A percentile compares a stretch with the other conserved stretches of the same genome.
Evolutionary conservation across 768 basidiomycete genomes (phyloP).

Genomic region (Boletus subcaerulescens): DNA sequence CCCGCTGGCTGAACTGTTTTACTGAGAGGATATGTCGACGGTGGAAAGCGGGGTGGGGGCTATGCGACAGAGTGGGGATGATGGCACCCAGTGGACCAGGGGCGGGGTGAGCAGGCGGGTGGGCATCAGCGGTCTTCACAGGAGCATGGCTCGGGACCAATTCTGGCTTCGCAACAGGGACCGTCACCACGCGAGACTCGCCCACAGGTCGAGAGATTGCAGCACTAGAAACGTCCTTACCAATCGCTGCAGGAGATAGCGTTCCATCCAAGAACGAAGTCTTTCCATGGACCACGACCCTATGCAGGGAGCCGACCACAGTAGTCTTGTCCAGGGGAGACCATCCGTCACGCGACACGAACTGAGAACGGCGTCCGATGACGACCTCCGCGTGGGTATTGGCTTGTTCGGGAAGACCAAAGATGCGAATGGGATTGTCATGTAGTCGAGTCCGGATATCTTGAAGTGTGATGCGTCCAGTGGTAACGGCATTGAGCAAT

Average conservation of each 20-base stretch:
- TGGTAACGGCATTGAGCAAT: conserved; percentile 78
- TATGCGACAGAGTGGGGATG: conserved; percentile 21
- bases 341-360: conserved; percentile 60
- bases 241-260: conserved; percentile 54
- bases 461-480: conserved; percentile 75
- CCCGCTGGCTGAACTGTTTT: conserved; percentile 86
- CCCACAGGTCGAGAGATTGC: conserved; percentile 42
- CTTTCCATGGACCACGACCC: conserved; percentile 87
- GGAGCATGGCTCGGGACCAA: conserved; percentile 30
- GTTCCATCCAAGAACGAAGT: conserved; percentile 88
- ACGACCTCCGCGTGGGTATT: conserved; percentile 93
- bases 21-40: conserved; percentile 92
- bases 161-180: conserved; percentile 25
- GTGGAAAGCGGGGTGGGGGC: conserved; percentile 83
- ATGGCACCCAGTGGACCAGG: conserved; percentile 10
- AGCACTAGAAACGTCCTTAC: conserved; percentile 71
- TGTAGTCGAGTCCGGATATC: conserved; percentile 81
- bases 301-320: conserved; percentile 76
- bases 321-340: conserved; percentile 70
- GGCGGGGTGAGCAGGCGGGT: conserved; percentile 11
- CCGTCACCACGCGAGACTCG: conserved; percentile 26
- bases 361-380: conserved; percentile 67
- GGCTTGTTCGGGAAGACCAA: conserved; percentile 81
- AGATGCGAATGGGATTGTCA: conserved; percentile 91
- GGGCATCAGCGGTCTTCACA: conserved; percentile 30